phyloP scores from a whole-genome alignment of 148 eudicot species.

The Pouteria glomerata region DNA sequence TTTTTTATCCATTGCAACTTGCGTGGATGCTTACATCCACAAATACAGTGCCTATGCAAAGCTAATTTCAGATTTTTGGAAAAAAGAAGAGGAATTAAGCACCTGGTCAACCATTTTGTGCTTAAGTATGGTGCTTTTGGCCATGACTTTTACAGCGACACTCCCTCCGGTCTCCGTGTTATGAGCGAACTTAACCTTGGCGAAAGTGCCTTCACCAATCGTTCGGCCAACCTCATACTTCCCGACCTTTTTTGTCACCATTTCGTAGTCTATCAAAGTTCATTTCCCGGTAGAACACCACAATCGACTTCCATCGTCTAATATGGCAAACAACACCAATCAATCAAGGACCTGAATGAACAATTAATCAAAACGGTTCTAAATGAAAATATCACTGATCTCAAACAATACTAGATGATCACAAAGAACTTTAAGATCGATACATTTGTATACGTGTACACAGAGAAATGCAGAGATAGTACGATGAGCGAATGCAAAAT shows the following conservation, averaged over 20 bases:
- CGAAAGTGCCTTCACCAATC: constrained; percentile 81
- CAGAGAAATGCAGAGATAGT: not conserved
- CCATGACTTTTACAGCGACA: constrained; percentile 82
- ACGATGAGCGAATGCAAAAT: not conserved
- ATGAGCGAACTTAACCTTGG: constrained; percentile 74
- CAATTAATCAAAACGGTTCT: not conserved
- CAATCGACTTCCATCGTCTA: constrained; percentile 1
- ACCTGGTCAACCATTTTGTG: constrained; percentile 96
- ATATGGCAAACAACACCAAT: not conserved
- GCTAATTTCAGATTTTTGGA: not conserved
- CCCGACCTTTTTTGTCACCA: constrained; percentile 51
- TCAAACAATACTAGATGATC: not conserved
- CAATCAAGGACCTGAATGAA: not conserved
- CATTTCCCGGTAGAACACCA: constrained; percentile 10
- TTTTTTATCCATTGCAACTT: not conserved
- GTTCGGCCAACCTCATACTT: constrained; percentile 85
- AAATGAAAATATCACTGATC: not conserved
- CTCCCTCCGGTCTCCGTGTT: constrained; percentile 65
- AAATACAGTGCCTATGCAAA: not conserved
- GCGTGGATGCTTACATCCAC: too few relatives aligned
- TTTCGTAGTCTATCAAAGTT: constrained; percentile 14
- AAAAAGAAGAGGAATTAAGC: not conserved
- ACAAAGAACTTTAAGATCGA: not conserved
- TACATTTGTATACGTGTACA: not conserved
- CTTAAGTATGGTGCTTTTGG: constrained; percentile 73